Percentiles rank a stretch among this genome's conserved stretches.
Conservation (phyloP, 2,329 filamentous ascomycete species). For the Zymoseptoria crescenta region DNA sequence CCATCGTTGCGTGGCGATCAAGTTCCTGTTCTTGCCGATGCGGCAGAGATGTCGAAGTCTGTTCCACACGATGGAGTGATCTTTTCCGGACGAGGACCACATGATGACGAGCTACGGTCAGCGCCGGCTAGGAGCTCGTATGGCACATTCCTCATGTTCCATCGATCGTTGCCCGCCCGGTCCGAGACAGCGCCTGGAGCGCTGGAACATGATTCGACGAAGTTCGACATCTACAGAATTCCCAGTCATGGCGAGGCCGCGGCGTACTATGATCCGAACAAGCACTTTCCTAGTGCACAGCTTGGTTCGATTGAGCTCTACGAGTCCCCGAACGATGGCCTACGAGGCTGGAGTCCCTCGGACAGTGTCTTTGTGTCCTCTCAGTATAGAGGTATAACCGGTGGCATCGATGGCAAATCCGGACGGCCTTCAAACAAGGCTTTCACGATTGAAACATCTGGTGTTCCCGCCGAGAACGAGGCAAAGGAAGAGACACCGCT, state of each 20-base stretch:
- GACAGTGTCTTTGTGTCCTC: constrained; percentile 17
- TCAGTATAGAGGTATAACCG: neutral
- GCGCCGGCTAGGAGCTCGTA: constrained; percentile 12
- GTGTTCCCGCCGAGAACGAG: neutral
- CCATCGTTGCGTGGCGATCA: constrained; percentile 15
- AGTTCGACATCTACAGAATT: constrained; percentile 27
- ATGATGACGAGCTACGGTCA: constrained; percentile 18
- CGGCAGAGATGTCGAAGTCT: constrained; percentile 18
- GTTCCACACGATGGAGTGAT: constrained; percentile 15
- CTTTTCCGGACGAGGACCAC: constrained; percentile 15
- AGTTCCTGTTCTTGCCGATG: constrained; percentile 16
- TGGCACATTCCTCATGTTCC: neutral
- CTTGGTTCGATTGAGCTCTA: neutral
- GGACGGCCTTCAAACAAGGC: neutral
- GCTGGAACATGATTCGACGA: constrained; percentile 8
- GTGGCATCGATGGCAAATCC: neutral
- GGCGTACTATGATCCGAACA: constrained; percentile 25
- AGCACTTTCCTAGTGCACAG: constrained; percentile 15
- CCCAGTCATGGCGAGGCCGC: constrained; percentile 28
- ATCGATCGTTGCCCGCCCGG: constrained; percentile 11
- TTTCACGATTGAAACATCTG: neutral
- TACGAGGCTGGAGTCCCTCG: constrained; percentile 20
- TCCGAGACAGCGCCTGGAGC: constrained; percentile 25
- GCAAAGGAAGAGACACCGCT: neutral
- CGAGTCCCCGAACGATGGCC: neutral